phyloP scores from a whole-genome alignment of 192 early-diverging fungal species.

The Funneliformis mosseae region DNA sequence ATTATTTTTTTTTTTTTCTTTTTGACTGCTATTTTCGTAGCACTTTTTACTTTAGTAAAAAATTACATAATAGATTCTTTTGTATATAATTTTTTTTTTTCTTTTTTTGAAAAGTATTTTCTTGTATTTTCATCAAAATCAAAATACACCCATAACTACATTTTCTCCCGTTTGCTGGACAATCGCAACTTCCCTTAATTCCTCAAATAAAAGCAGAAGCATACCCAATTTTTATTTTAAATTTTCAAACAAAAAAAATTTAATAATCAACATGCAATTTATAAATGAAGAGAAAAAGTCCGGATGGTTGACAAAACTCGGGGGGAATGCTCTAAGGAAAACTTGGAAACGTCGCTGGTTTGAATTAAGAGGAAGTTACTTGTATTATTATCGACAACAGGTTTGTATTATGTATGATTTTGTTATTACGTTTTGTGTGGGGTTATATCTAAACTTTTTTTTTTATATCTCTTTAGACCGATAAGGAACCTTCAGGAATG shows the following conservation, averaged over 20 bases:
- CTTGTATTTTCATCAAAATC: no score
- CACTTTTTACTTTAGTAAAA: no score
- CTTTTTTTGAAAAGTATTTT: no score
- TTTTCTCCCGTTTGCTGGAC: neutral
- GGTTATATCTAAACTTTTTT: neutral
- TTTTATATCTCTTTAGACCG: neutral
- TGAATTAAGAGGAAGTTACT: constrained; percentile 25
- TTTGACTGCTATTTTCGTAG: no score
- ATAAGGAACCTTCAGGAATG: constrained; percentile 22
- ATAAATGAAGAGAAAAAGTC: constrained; percentile 20
- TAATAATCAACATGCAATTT: constrained; percentile 1
- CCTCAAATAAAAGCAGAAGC: no score
- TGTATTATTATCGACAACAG: constrained; percentile 34
- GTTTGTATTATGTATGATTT: neutral
- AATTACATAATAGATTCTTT: no score
- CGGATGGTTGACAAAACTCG: constrained; percentile 33
- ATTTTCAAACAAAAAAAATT: no score
- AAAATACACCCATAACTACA: no score
- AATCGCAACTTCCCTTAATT: neutral
- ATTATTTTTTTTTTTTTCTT: no score
- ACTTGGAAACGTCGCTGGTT: constrained; percentile 33
- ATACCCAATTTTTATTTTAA: neutral
- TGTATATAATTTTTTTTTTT: no score
- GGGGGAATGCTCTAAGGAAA: constrained; percentile 32
- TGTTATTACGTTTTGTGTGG: neutral